A percentile compares a stretch with the other conserved stretches of the same genome.
Evolutionary conservation across 306 rosid genomes (phyloP).

Genomic region (Astragalus glycyphyllos): DNA sequence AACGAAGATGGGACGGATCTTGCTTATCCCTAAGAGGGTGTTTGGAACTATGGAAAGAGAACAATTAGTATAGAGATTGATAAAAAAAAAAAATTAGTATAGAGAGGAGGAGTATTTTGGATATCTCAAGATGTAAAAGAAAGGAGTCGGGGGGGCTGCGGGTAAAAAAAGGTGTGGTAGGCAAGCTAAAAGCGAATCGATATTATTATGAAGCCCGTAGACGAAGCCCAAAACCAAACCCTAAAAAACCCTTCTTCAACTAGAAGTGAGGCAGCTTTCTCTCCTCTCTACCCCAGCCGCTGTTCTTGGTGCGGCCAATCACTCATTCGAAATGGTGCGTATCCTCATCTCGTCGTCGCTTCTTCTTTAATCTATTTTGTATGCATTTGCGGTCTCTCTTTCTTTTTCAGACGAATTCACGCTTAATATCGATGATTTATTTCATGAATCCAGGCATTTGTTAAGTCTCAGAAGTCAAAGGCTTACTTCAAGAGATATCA

Average conservation of each 20-base stretch:
- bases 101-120: no score
- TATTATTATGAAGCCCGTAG: neutral
- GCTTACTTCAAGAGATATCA: conserved; percentile 84
- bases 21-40: no score
- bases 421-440: neutral
- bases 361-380: neutral
- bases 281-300: conserved; percentile 3
- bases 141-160: no score
- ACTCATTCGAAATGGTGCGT: conserved; percentile 33
- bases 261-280: neutral
- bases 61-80: no score
- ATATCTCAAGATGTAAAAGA: no score
- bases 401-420: neutral
- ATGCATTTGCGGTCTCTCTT: neutral
- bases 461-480: conserved; percentile 65
- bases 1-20: no score
- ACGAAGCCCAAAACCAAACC: neutral
- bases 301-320: conserved; percentile 10
- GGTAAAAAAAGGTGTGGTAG: no score
- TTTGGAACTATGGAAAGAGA: no score
- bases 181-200: no score
- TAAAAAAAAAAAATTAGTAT: no score
- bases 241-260: conserved; percentile 10
- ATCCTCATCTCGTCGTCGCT: neutral
- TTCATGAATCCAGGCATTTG: conserved; percentile 50